Base-by-base conservation (phyloP, 2,329 filamentous ascomycete genomes). In the Phoma sp. region DNA sequence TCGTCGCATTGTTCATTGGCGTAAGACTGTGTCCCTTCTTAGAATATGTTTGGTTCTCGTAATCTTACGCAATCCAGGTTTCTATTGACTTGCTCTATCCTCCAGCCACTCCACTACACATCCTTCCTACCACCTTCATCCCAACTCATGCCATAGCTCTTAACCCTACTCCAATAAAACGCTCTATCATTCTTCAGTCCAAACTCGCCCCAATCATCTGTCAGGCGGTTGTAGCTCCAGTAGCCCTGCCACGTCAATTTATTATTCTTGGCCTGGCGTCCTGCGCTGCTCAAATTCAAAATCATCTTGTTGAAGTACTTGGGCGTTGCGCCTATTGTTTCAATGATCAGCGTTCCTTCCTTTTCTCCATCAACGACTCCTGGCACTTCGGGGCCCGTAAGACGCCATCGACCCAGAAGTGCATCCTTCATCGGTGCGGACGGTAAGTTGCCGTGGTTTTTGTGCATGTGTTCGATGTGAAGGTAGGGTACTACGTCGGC, bases 121-220 rank as follows among this genome's bases (percentile, higher is more conserved):
- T 32, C 49, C 45, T 64, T 66, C 23, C 43, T 52, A 4, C 60
- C 58, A 15, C 53, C 47, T 47, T 69, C 61, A 4, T 62, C 57
- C 61, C 65, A 71, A 6, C 65, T 72, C 64, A 81, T 71, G 2
- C 80, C 81, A 77, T 83, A 88, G 34, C 84, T 86, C 68, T 78
- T 84, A 5, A 88, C 86, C 33, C 86, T 72, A 61, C 82, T 83
- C 77, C 85, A 88, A 56, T 84, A 85, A 67, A 83, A 88, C 1
- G 83, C 75, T 56, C 80, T 76, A 72, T 87, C 84, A 65, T 88
- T 85, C 68, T 82, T 83, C 63, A 88, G 66, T 2, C 78, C 79
- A 75, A 98, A 98, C 76, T 91, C 89, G 4, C 83, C 91, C 90
- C 91, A 95, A 75, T 97, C 93, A 72, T 96, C 92, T 7, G 92